phyloP scores from a whole-genome alignment of 139 green algal species.

The Picocystis salinarum region DNA sequence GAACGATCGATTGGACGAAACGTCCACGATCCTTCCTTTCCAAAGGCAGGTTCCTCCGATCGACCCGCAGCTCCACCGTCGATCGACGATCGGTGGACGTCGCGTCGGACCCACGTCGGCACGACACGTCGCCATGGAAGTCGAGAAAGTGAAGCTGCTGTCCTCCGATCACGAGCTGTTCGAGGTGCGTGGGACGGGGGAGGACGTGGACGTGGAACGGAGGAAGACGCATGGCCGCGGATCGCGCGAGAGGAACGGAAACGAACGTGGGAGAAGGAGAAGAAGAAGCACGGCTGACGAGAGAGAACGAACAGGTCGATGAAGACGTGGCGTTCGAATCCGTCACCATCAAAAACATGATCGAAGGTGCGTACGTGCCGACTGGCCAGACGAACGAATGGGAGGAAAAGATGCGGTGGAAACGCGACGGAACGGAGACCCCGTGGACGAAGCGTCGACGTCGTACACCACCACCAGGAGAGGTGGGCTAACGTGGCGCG shows the following conservation, averaged over 20 bases:
- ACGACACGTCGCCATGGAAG: too few relatives aligned
- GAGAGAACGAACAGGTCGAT: slow-evolving; percentile 24
- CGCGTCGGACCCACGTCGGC: too few relatives aligned
- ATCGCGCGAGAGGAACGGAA: not conserved
- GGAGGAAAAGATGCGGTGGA: not conserved
- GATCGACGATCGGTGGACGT: too few relatives aligned
- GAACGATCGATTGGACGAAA: too few relatives aligned
- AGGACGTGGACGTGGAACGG: slow-evolving; percentile 15
- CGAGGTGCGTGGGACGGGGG: slow-evolving; percentile 5
- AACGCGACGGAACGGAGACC: not conserved
- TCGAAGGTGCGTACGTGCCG: slow-evolving; percentile 35
- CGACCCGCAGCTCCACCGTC: too few relatives aligned
- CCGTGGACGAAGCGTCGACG: not conserved
- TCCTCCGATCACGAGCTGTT: slow-evolving; percentile 25
- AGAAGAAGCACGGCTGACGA: too few relatives aligned
- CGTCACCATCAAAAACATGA: slow-evolving; percentile 61
- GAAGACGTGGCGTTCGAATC: slow-evolving; percentile 51
- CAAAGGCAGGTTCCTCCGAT: too few relatives aligned
- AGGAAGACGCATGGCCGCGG: not conserved
- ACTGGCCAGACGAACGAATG: not conserved
- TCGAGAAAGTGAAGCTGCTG: slow-evolving; percentile 21
- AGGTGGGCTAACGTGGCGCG: slow-evolving; percentile 1
- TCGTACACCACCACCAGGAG: slow-evolving; percentile 1
- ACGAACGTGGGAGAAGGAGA: too few relatives aligned
- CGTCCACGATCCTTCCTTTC: too few relatives aligned